Base-by-base conservation (phyloP, 768 basidiomycete species). In the Obba rivulosa region DNA sequence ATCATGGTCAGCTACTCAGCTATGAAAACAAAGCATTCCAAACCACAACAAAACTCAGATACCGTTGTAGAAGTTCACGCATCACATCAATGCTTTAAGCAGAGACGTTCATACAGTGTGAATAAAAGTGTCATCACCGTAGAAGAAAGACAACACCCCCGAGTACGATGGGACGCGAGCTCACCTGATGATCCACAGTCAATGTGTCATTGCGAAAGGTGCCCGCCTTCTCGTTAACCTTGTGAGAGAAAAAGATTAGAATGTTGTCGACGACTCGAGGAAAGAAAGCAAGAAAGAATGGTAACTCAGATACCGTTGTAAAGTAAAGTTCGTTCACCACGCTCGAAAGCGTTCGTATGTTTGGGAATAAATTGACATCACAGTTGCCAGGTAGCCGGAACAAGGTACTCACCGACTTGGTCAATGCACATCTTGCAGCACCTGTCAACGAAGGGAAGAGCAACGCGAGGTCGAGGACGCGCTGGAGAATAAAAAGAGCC, bases 41-140 rank as follows among this genome's bases (percentile, higher is more conserved):
- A 38, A 16, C 7, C 10, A 34, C 11, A 22, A 37, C 31, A 38
- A 47, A 31, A 38, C 67, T 87, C 85, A 87, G 85, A 75, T 87
- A 87, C 85, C 85, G 85, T 87, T 87, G 85, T 87, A 87, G 82
- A 78, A 72, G 57, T 68, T 51, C 49, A 65, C 62, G 81, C 82
- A 80, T 60, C 46, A 74, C 73, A 63, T 69, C 65, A 60, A 64
- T 66, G 65, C 58, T 64, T 51, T 45, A 68, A 62, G 67, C 64
- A 57, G 62, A 65, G 64, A 64, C 62, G 69, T 77, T 87, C 83
- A 69, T 78, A 80, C 80, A 85, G 83, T 85, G 81, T 83, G 82
- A 83, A 86, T 83, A 69, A 68, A 17, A 9, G 28, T 41, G 47
- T 55, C 51, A 55, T 57, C 56, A 53, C 28, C 48, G 20, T 28